Evolutionary conservation across 163 green algal species (phyloP).

Genomic region (Chlamydomonas reinhardtii): DNA sequence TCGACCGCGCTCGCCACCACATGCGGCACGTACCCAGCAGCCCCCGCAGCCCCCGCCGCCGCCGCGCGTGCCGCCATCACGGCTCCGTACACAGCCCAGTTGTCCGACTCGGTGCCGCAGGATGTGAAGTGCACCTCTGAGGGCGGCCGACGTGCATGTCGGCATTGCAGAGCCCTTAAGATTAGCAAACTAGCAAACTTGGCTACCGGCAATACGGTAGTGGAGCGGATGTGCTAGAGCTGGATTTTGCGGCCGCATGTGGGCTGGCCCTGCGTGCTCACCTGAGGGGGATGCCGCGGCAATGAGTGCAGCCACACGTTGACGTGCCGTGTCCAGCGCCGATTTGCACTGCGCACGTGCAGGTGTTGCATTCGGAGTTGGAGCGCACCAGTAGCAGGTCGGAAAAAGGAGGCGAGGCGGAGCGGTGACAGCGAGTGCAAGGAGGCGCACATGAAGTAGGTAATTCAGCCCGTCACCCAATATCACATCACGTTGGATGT

Average conservation of each 20-base stretch:
- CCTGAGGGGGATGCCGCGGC: constrained; percentile 15
- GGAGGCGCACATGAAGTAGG: too few relatives aligned
- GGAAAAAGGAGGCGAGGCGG: too few relatives aligned
- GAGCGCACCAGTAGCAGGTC: too few relatives aligned
- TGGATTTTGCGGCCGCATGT: too few relatives aligned
- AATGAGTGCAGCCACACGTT: constrained; percentile 75
- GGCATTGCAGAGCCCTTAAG: too few relatives aligned
- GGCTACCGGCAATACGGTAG: too few relatives aligned
- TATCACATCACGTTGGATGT: too few relatives aligned
- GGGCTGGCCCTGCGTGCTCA: too few relatives aligned
- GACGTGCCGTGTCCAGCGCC: constrained; percentile 60
- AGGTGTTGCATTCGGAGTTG: neutral
- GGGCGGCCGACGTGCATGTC: neutral
- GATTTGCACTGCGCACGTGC: constrained; percentile 54
- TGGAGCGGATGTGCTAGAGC: too few relatives aligned
- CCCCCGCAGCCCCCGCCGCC: neutral
- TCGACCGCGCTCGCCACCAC: constrained; percentile 84
- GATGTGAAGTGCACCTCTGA: constrained; percentile 83
- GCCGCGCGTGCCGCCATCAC: constrained; percentile 51
- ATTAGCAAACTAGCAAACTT: too few relatives aligned
- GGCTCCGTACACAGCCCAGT: constrained; percentile 82
- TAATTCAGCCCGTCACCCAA: too few relatives aligned
- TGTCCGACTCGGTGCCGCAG: constrained; percentile 89
- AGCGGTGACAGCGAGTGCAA: too few relatives aligned
- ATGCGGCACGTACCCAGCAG: constrained; percentile 58